Percentiles rank a stretch among this genome's conserved stretches.
Evolutionary conservation across 495 filamentous ascomycete species (phyloP).

Genomic region (Trichoderma parareesei): DNA sequence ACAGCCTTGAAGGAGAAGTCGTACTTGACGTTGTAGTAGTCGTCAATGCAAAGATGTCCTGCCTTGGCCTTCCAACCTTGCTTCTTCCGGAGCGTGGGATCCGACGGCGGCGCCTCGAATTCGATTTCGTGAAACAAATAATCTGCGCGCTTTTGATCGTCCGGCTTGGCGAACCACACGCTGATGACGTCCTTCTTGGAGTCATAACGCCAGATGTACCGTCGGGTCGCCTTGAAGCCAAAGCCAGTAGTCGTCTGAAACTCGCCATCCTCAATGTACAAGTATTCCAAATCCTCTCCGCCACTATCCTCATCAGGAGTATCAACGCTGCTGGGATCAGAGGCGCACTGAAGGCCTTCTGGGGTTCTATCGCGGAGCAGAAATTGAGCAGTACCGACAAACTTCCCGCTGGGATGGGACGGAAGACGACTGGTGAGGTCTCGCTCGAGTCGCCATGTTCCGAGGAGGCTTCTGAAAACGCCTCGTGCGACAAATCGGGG

Average conservation of each 20-base stretch:
- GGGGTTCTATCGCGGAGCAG: conserved; percentile 46
- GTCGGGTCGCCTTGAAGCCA: conserved; percentile 40
- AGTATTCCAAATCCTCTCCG: conserved; percentile 43
- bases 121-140: conserved; percentile 58
- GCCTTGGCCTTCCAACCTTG: conserved; percentile 47
- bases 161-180: conserved; percentile 58
- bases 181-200: conserved; percentile 46
- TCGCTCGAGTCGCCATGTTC: conserved; percentile 56
- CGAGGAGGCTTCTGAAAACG: conserved; percentile 66
- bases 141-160: conserved; percentile 48
- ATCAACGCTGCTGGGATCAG: conserved; percentile 26
- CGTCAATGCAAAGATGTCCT: conserved; percentile 54
- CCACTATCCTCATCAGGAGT: background rate
- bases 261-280: conserved; percentile 57
- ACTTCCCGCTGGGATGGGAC: conserved; percentile 50
- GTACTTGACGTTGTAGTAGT: conserved; percentile 57
- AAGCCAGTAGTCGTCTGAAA: conserved; percentile 43
- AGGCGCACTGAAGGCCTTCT: conserved; percentile 44
- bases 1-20: conserved; percentile 50
- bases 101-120: conserved; percentile 23
- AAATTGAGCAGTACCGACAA: conserved; percentile 55
- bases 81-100: conserved; percentile 2
- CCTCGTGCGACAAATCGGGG: conserved; percentile 48
- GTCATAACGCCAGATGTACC: conserved; percentile 52
- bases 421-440: conserved; percentile 36